These are phyloP conservation scores for Sporothrix sp. DNA, from an alignment of 2,329 filamentous ascomycete genomes.

Conservation along the genomic window DNA sequence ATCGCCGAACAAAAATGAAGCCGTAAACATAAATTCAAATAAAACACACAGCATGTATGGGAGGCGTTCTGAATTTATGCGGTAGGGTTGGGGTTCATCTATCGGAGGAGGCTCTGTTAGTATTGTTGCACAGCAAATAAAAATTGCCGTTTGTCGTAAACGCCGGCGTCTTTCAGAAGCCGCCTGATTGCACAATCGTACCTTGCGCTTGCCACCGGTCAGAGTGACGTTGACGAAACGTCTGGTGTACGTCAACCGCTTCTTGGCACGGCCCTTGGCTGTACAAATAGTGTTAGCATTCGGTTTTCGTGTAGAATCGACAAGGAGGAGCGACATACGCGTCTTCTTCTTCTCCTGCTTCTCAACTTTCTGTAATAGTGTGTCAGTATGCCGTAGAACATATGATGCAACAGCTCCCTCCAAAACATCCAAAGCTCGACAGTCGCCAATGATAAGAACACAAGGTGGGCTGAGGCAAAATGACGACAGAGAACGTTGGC, in stretches of 20 bases:
- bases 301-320: too few species aligned
- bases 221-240: slow-evolving; percentile 98
- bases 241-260: slow-evolving; percentile 92
- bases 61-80: slow-evolving; percentile 11
- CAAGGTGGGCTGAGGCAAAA: too few species aligned
- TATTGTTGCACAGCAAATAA: not conserved
- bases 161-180: too few species aligned
- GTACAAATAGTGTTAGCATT: not conserved
- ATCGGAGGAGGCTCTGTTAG: not conserved
- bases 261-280: slow-evolving; percentile 91
- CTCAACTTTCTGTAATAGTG: slow-evolving; percentile 37
- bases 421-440: too few species aligned
- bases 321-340: slow-evolving; percentile 30
- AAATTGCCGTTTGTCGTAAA: not conserved
- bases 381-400: slow-evolving; percentile 2
- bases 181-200: slow-evolving; percentile 31
- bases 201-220: slow-evolving; percentile 92
- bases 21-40: not conserved
- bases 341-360: slow-evolving; percentile 93
- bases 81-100: slow-evolving; percentile 21
- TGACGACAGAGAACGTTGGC: too few species aligned
- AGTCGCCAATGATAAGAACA: too few species aligned
- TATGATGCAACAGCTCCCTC: too few species aligned
- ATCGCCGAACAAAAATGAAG: not conserved
- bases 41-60: slow-evolving; percentile 1